Conservation (phyloP, 2,329 filamentous ascomycete genomes). For the Phoma herbarum region DNA sequence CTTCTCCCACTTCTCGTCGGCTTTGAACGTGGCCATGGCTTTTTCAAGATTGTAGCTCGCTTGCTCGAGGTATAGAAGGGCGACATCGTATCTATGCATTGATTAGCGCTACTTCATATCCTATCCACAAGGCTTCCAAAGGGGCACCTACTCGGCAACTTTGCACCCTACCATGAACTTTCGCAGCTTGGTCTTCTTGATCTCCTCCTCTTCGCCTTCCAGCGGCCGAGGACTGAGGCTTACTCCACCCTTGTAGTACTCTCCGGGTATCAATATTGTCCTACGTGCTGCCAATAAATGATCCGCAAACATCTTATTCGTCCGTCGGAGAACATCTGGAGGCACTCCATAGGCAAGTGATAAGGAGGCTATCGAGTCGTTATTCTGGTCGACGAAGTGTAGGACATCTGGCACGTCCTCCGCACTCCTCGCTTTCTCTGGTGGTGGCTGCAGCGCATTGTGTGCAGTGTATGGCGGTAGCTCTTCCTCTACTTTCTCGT, state of each 20-base stretch:
- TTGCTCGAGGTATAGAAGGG: slow-evolving; percentile 77
- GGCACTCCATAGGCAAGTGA: slow-evolving; percentile 77
- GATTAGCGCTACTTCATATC: neutral
- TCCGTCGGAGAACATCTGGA: slow-evolving; percentile 66
- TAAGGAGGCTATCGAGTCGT: slow-evolving; percentile 73
- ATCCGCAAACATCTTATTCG: slow-evolving; percentile 76
- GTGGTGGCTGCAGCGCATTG: slow-evolving; percentile 32
- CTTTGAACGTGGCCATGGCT: slow-evolving; percentile 71
- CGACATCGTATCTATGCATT: slow-evolving; percentile 68
- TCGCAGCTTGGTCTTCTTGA: slow-evolving; percentile 73
- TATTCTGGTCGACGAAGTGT: slow-evolving; percentile 76
- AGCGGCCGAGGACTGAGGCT: slow-evolving; percentile 74
- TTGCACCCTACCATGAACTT: slow-evolving; percentile 84
- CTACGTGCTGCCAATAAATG: slow-evolving; percentile 74
- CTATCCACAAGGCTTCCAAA: neutral
- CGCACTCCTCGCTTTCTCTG: slow-evolving; percentile 44
- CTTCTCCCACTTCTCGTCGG: slow-evolving; percentile 79
- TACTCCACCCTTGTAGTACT: slow-evolving; percentile 72
- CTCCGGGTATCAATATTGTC: slow-evolving; percentile 75
- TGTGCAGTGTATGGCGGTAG: slow-evolving; percentile 57
- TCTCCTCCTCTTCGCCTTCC: slow-evolving; percentile 78
- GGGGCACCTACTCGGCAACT: slow-evolving; percentile 71
- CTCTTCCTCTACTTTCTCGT: slow-evolving; percentile 46
- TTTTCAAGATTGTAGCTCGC: slow-evolving; percentile 70
- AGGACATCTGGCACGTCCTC: slow-evolving; percentile 69